These are phyloP conservation scores for Dictyostelium capitatum DNA, from an alignment of 78 protist genomes.

Conservation along the genomic window DNA sequence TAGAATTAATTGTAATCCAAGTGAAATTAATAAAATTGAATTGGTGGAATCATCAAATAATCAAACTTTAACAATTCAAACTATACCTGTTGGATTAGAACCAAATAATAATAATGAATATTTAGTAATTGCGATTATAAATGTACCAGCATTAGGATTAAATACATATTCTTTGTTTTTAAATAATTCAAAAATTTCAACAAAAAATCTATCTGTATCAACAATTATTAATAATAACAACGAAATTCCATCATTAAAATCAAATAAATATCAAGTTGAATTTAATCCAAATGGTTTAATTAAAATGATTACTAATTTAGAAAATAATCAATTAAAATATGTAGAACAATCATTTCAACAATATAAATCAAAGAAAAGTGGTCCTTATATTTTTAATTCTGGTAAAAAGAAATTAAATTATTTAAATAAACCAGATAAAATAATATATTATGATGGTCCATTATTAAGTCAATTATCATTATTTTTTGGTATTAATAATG, in stretches of 20 bases:
- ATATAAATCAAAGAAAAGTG: not conserved
- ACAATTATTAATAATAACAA: not conserved
- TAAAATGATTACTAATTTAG: not conserved
- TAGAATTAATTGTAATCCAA: not conserved
- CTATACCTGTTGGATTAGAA: not conserved
- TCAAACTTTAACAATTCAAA: not conserved
- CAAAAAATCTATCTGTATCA: not conserved
- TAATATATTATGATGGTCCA: constrained; percentile 8
- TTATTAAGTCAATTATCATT: not conserved
- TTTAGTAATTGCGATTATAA: not conserved
- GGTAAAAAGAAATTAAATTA: not conserved
- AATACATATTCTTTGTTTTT: constrained; percentile 19
- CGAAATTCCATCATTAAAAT: not conserved
- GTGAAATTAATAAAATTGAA: not conserved
- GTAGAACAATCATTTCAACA: not conserved
- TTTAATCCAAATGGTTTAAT: constrained; percentile 34
- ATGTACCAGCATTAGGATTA: constrained; percentile 48
- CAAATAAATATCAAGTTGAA: not conserved
- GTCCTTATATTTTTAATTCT: constrained; percentile 16
- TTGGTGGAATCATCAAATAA: not conserved
- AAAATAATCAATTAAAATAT: not conserved
- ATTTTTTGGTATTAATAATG: not conserved
- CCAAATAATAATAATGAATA: constrained; percentile 1
- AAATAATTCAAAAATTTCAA: not conserved
- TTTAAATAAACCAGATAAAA: not conserved